Evolutionary conservation across 2,329 filamentous ascomycete species (phyloP).

Genomic region (Botrytis fragariae): DNA sequence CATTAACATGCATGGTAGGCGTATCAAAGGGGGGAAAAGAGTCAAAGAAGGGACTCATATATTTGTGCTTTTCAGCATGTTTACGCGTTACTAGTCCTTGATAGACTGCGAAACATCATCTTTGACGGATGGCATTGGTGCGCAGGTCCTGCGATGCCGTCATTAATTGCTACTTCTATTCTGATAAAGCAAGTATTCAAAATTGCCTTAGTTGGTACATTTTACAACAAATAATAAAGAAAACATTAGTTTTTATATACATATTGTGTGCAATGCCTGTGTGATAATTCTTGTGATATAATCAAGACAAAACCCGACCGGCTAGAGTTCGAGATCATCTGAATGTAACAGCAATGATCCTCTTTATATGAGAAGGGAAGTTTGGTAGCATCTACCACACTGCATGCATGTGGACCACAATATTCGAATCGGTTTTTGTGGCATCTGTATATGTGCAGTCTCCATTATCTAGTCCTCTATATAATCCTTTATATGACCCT

Average conservation of each 20-base stretch:
- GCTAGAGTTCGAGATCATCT: neutral
- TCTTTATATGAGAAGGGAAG: neutral
- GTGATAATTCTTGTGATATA: neutral
- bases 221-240: slow-evolving; percentile 19
- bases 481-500: neutral
- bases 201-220: slow-evolving; percentile 11
- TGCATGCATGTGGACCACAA: neutral
- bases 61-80: slow-evolving; percentile 37
- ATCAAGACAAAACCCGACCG: neutral
- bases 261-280: neutral
- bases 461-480: neutral
- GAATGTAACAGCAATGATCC: neutral
- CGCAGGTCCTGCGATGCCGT: slow-evolving; percentile 44
- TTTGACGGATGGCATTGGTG: slow-evolving; percentile 42
- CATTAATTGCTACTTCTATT: slow-evolving; percentile 39
- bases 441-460: neutral
- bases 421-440: neutral
- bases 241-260: neutral
- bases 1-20: slow-evolving; percentile 38
- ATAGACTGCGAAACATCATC: slow-evolving; percentile 36
- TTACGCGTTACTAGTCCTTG: slow-evolving; percentile 28
- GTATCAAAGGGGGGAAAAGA: slow-evolving; percentile 31
- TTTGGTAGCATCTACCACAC: neutral
- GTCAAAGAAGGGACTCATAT: slow-evolving; percentile 29
- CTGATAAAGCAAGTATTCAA: slow-evolving; percentile 20